Evolutionary conservation across 345 rosid genomes (phyloP).

Genomic region (Eucalyptus pauciflora): DNA sequence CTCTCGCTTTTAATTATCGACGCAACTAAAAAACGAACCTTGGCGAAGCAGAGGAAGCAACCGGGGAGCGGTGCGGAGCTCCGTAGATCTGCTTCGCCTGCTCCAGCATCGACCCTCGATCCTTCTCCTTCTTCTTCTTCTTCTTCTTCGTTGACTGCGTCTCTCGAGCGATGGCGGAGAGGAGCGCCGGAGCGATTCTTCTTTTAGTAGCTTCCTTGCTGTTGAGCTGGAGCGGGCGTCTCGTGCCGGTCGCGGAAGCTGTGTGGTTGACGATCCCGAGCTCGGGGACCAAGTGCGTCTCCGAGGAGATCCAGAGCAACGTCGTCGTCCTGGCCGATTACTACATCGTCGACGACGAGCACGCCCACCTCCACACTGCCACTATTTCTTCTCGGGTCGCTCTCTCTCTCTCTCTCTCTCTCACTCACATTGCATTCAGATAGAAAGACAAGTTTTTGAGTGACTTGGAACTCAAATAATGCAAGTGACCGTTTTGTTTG

Average conservation of each 20-base stretch:
- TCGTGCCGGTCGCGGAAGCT: constrained; percentile 23
- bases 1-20: background rate
- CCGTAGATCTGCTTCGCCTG: background rate
- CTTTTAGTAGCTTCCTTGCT: background rate
- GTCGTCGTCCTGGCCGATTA: constrained; percentile 79
- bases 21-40: background rate
- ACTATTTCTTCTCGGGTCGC: constrained; percentile 45
- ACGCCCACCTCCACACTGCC: constrained; percentile 22
- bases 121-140: background rate
- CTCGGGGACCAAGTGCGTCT: constrained; percentile 82
- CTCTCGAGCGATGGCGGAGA: background rate
- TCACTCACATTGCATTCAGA: background rate
- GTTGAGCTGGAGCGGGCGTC: background rate
- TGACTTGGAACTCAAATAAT: background rate
- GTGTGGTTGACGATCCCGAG: constrained; percentile 73
- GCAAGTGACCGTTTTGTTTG: background rate
- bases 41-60: background rate
- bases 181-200: background rate
- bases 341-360: constrained; percentile 52
- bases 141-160: background rate
- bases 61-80: background rate
- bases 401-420: background rate
- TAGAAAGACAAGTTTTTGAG: background rate
- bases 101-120: background rate
- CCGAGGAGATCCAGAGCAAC: constrained; percentile 85